Evolutionary conservation across 805 yeast species (phyloP).

Genomic region (Schwanniomyces pseudopolymorphus): DNA sequence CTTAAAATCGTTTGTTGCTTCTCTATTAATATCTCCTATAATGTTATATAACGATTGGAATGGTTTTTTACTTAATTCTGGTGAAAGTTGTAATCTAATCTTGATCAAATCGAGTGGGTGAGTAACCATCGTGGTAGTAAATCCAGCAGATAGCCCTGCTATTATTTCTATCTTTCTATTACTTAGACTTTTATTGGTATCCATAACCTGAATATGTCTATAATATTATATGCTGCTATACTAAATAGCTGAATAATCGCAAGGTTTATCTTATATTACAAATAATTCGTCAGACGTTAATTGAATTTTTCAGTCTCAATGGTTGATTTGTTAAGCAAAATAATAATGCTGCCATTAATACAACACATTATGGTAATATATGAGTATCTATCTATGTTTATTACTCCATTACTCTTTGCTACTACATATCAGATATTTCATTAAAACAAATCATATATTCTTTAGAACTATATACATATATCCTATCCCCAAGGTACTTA

Average conservation of each 20-base stretch:
- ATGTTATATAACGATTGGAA: constrained; percentile 20
- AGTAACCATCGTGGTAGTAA: constrained; percentile 70
- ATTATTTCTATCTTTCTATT: constrained; percentile 50
- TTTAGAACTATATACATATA: not conserved
- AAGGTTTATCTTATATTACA: not conserved
- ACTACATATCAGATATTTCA: too few species aligned
- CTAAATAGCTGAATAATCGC: not conserved
- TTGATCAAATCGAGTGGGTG: constrained; percentile 92
- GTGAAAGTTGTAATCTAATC: constrained; percentile 70
- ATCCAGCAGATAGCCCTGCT: constrained; percentile 81
- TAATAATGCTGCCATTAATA: too few species aligned
- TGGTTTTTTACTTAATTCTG: constrained; percentile 10
- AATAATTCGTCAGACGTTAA: not conserved
- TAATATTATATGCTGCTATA: not conserved
- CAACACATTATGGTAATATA: too few species aligned
- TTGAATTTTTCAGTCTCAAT: not conserved
- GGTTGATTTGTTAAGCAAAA: not conserved
- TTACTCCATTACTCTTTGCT: too few species aligned
- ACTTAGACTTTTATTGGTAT: constrained; percentile 7
- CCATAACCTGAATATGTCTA: not conserved
- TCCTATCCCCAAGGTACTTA: not conserved
- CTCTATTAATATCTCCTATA: constrained; percentile 16
- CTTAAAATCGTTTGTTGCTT: constrained; percentile 15
- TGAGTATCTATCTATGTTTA: too few species aligned
- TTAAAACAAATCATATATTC: not conserved